Percentiles rank a stretch among this genome's conserved stretches.
Conservation (phyloP, 768 basidiomycete genomes). For the Lactarius akahatsu region DNA sequence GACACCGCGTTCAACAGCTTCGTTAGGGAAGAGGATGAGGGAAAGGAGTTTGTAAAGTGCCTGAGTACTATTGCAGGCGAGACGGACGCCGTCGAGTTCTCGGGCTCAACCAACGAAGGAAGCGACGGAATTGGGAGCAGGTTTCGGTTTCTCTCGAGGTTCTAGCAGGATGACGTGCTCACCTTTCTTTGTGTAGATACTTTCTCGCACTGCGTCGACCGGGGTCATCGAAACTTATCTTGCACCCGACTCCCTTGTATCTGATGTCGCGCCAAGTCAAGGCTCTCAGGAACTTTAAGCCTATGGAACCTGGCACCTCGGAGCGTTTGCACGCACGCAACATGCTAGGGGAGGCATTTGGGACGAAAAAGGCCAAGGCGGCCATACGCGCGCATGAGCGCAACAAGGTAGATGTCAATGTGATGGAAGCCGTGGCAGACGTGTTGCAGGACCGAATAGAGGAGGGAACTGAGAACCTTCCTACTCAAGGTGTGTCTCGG, state of each 20-base stretch:
- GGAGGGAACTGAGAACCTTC: conserved; percentile 63
- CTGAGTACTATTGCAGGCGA: conserved; percentile 69
- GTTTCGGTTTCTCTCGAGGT: conserved; percentile 42
- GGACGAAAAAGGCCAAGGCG: conserved; percentile 90
- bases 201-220: conserved; percentile 82
- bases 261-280: conserved; percentile 80
- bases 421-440: conserved; percentile 81
- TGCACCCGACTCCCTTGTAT: conserved; percentile 67
- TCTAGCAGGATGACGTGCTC: not conserved
- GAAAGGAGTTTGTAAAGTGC: conserved; percentile 37
- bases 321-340: conserved; percentile 65
- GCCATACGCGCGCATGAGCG: conserved; percentile 83
- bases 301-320: conserved; percentile 49
- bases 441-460: conserved; percentile 84
- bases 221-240: conserved; percentile 62
- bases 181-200: conserved; percentile 53
- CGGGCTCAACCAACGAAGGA: conserved; percentile 57
- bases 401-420: conserved; percentile 84
- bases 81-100: conserved; percentile 80
- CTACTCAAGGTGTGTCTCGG: conserved; percentile 58
- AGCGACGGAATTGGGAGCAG: conserved; percentile 60
- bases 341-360: conserved; percentile 88
- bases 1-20: conserved; percentile 65
- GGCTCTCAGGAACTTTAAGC: conserved; percentile 65
- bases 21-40: conserved; percentile 37